Conservation (phyloP, 257 asterid genomes). For the Mitragyna speciosa region DNA sequence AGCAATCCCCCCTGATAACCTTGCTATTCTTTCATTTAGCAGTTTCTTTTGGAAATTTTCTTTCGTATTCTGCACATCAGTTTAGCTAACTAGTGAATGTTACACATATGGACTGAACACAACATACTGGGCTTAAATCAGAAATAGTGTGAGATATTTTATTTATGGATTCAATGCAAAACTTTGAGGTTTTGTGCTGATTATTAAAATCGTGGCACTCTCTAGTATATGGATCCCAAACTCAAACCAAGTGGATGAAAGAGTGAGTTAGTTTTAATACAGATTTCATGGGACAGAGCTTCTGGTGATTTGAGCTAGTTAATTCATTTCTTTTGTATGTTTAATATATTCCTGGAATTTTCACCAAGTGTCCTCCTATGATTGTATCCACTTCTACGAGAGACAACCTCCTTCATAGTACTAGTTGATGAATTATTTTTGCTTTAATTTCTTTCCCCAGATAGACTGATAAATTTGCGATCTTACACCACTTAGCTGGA, state of each 20-base stretch:
- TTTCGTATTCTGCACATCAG: constrained; percentile 55
- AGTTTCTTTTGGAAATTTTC: constrained; percentile 73
- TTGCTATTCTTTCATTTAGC: constrained; percentile 72
- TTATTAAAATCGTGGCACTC: neutral
- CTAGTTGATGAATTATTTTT: neutral
- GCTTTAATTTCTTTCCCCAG: neutral
- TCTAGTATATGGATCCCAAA: neutral
- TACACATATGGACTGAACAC: too few relatives aligned
- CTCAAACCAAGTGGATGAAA: neutral
- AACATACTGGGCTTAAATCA: neutral
- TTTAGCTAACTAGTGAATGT: neutral
- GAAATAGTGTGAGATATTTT: neutral
- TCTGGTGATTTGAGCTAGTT: neutral
- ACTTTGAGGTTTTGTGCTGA: neutral
- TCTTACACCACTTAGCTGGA: neutral
- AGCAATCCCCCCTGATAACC: constrained; percentile 78
- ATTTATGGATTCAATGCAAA: neutral
- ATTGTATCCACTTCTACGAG: neutral
- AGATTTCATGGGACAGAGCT: neutral
- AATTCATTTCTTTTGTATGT: too few relatives aligned
- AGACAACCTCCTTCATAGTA: neutral
- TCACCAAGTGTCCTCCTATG: neutral
- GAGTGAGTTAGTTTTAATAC: neutral
- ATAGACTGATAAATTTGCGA: neutral
- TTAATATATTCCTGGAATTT: neutral